phyloP scores from a whole-genome alignment of 805 yeast species.

The Naumovozyma castellii region DNA sequence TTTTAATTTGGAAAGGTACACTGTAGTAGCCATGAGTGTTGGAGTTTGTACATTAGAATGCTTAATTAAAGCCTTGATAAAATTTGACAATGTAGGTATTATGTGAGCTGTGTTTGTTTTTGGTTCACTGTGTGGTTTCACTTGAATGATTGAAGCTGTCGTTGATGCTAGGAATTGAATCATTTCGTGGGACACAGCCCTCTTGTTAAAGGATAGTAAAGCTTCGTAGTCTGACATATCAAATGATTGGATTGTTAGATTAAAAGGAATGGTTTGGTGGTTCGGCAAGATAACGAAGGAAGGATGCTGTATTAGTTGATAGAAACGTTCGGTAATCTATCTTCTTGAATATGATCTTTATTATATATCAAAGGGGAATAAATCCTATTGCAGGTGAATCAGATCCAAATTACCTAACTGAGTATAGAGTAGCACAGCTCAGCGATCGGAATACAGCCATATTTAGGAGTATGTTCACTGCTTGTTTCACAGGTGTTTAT shows the following conservation, averaged over 20 bases:
- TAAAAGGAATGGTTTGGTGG: background rate
- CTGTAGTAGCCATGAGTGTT: conserved; percentile 85
- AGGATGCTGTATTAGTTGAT: too few relatives aligned
- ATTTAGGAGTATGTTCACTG: too few relatives aligned
- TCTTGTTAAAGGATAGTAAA: conserved; percentile 19
- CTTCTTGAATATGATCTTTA: too few relatives aligned
- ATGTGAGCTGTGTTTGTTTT: conserved; percentile 7
- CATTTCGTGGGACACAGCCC: conserved; percentile 25
- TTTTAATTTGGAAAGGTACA: conserved; percentile 69
- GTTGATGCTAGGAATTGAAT: conserved; percentile 21
- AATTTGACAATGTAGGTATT: conserved; percentile 43
- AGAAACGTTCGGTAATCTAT: too few relatives aligned
- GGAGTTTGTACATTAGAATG: conserved; percentile 92
- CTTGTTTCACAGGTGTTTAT: background rate
- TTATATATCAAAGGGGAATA: background rate
- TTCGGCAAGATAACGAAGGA: background rate
- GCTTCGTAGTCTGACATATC: conserved; percentile 23
- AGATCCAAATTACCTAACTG: too few relatives aligned
- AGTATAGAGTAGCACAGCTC: too few relatives aligned
- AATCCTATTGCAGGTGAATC: too few relatives aligned
- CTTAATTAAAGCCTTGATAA: conserved; percentile 62
- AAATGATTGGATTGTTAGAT: background rate
- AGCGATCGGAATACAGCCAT: background rate
- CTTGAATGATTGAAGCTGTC: conserved; percentile 21
- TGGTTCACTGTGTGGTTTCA: conserved; percentile 7